Conservation (phyloP, 1,139 yeast species). For the Taphrina confusa region DNA sequence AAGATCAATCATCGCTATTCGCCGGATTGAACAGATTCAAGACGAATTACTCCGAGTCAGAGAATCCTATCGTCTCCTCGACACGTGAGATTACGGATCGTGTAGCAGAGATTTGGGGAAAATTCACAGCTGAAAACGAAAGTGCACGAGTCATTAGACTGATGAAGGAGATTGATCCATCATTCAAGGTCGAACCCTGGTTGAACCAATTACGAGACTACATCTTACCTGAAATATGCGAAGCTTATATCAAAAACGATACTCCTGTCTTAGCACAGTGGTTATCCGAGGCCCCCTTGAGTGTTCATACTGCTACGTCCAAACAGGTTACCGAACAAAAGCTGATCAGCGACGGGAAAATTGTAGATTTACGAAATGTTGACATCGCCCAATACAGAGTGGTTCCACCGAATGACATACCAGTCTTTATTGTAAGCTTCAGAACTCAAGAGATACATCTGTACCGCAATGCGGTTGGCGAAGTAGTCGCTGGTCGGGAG, state of each 20-base stretch:
- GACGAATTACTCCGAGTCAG: slow-evolving; percentile 80
- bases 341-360: slow-evolving; percentile 83
- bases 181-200: slow-evolving; percentile 77
- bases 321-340: slow-evolving; percentile 93
- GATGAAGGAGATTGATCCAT: slow-evolving; percentile 87
- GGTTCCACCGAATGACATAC: slow-evolving; percentile 87
- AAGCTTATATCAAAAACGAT: slow-evolving; percentile 93
- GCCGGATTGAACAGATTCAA: slow-evolving; percentile 62
- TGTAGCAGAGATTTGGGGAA: slow-evolving; percentile 54
- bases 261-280: slow-evolving; percentile 77
- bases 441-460: slow-evolving; percentile 95
- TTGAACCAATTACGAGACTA: slow-evolving; percentile 83
- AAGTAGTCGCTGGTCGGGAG: slow-evolving; percentile 93
- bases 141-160: slow-evolving; percentile 84
- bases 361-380: slow-evolving; percentile 92
- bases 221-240: slow-evolving; percentile 91
- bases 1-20: slow-evolving; percentile 69
- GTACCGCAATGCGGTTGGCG: slow-evolving; percentile 89
- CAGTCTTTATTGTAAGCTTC: slow-evolving; percentile 91
- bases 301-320: slow-evolving; percentile 91
- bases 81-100: slow-evolving; percentile 79
- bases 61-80: slow-evolving; percentile 82
- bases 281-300: slow-evolving; percentile 96
- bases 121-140: slow-evolving; percentile 94
- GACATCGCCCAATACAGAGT: slow-evolving; percentile 87